These are phyloP conservation scores for Leptodontidium sp. DNA, from an alignment of 2,329 filamentous ascomycete genomes.

Conservation along the genomic window DNA sequence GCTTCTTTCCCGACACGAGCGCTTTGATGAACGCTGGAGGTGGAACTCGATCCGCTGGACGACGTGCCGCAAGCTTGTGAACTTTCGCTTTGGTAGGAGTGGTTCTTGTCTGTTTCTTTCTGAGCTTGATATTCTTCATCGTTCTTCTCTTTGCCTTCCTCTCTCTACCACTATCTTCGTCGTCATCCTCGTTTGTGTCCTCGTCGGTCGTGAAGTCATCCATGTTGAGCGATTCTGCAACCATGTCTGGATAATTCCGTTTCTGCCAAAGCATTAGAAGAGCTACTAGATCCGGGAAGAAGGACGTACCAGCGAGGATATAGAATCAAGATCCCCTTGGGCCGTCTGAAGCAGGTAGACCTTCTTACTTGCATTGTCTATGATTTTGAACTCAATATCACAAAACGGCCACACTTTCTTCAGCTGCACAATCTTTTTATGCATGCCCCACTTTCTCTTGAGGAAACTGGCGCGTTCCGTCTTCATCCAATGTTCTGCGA, in stretches of 20 bases:
- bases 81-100: neutral
- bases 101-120: conserved; percentile 1
- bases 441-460: neutral
- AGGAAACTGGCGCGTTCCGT: conserved; percentile 6
- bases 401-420: conserved; percentile 14
- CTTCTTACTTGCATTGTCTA: neutral
- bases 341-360: neutral
- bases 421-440: conserved; percentile 1
- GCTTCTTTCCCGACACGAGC: neutral
- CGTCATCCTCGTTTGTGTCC: conserved; percentile 1
- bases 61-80: neutral
- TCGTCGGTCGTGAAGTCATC: conserved; percentile 8
- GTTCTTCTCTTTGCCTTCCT: neutral
- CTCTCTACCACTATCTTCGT: neutral
- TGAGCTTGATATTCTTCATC: conserved; percentile 11
- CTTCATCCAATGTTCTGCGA: neutral
- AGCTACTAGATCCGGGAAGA: neutral
- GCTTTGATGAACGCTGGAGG: conserved; percentile 9
- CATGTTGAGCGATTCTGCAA: neutral
- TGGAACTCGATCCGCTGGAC: too few species aligned
- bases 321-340: neutral
- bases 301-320: neutral
- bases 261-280: conserved; percentile 1
- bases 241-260: neutral
- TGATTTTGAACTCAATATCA: conserved; percentile 9